phyloP scores from a whole-genome alignment of 768 basidiomycete genomes.

The Pseudohyphozyma bogoriensis region DNA sequence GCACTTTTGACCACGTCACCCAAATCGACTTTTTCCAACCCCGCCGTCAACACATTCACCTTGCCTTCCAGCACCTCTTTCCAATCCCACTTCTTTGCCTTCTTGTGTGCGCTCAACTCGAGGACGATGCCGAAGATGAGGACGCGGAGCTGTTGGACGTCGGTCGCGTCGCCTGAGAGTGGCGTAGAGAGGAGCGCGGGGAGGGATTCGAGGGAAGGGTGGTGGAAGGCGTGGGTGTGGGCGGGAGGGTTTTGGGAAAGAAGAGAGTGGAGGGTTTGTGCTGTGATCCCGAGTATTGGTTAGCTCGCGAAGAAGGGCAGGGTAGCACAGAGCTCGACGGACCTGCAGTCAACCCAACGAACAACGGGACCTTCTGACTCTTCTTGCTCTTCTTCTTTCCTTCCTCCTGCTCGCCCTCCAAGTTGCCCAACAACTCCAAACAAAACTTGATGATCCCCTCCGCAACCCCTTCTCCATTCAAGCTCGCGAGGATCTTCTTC shows the following conservation, averaged over 20 bases:
- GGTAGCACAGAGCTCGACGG: not conserved
- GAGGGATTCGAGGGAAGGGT: too few species aligned
- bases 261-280: constrained; percentile 25
- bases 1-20: too few species aligned
- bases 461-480: constrained; percentile 19
- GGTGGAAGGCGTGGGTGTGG: constrained; percentile 7
- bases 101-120: constrained; percentile 9
- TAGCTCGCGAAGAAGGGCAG: not conserved
- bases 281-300: not conserved
- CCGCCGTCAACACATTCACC: constrained; percentile 10
- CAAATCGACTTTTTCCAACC: not conserved
- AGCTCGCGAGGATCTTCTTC: constrained; percentile 24
- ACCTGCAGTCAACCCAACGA: constrained; percentile 22
- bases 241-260: not conserved
- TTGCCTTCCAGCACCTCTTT: constrained; percentile 11
- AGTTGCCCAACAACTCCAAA: constrained; percentile 9
- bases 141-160: constrained; percentile 19
- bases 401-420: constrained; percentile 5
- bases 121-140: constrained; percentile 20
- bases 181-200: constrained; percentile 18
- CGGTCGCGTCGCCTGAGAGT: not conserved
- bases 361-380: constrained; percentile 11
- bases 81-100: constrained; percentile 13
- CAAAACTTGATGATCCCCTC: constrained; percentile 10
- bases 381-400: constrained; percentile 10